Conservation (phyloP, 73 alveolate species). For the Paramecium biaurelia region DNA sequence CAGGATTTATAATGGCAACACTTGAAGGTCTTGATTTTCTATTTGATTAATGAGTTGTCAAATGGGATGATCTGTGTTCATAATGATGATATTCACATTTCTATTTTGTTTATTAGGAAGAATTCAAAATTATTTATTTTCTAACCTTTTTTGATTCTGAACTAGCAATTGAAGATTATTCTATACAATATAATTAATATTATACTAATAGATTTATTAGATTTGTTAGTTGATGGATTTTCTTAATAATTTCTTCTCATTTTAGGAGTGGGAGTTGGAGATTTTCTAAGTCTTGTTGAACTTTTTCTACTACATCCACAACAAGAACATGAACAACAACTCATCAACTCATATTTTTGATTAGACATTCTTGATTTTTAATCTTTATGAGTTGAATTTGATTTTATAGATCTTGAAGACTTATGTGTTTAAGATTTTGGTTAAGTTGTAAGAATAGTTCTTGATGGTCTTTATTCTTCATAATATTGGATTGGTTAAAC, state of each 20-base stretch:
- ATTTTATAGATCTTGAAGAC: not conserved
- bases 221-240: not conserved
- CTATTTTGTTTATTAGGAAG: not conserved
- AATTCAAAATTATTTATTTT: not conserved
- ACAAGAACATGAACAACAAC: conserved; percentile 23
- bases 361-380: not conserved
- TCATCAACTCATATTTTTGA: not conserved
- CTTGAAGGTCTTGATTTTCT: not conserved
- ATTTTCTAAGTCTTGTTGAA: not conserved
- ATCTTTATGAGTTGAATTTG: not conserved
- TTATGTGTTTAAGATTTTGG: not conserved
- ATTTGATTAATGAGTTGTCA: not conserved
- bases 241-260: not conserved
- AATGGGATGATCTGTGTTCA: not conserved
- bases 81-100: conserved; percentile 17
- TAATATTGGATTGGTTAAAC: not conserved
- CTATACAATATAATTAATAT: not conserved
- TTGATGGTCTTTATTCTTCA: not conserved
- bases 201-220: not conserved
- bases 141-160: not conserved
- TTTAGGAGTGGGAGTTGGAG: conserved; percentile 14
- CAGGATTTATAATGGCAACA: not conserved
- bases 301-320: conserved; percentile 3
- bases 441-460: not conserved
- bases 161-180: not conserved